Evolutionary conservation across 129 eudicot species (phyloP).

Genomic region (Silybum marianum): DNA sequence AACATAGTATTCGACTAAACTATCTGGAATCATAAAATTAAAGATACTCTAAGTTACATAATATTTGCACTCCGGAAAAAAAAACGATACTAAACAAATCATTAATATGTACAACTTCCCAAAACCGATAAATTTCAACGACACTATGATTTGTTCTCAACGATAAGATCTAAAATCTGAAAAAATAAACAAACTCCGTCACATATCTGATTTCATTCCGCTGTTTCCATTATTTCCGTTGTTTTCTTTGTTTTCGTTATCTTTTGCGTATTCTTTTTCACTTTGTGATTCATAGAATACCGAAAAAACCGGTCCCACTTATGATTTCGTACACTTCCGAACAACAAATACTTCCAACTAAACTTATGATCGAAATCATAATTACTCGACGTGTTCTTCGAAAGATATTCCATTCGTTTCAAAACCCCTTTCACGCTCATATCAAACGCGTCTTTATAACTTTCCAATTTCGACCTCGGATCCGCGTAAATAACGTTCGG

Average conservation of each 20-base stretch:
- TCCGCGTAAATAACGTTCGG: slow-evolving; percentile 70
- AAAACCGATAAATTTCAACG: not conserved
- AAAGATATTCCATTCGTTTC: slow-evolving; percentile 44
- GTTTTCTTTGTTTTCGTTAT: not conserved
- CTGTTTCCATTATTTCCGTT: too few relatives aligned
- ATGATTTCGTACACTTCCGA: slow-evolving; percentile 55
- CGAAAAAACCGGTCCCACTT: slow-evolving; percentile 81
- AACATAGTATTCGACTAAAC: not conserved
- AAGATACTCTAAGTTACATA: not conserved
- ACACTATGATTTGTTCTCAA: not conserved
- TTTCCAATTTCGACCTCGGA: slow-evolving; percentile 56
- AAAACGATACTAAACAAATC: not conserved
- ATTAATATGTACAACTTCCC: slow-evolving; percentile 17
- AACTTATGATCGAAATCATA: slow-evolving; percentile 47
- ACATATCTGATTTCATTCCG: not conserved
- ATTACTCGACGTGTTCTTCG: slow-evolving; percentile 41
- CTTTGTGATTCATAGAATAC: slow-evolving; percentile 24
- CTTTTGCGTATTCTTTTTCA: slow-evolving; percentile 5
- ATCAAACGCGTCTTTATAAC: slow-evolving; percentile 76
- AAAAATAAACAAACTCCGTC: not conserved
- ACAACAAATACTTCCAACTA: slow-evolving; percentile 75
- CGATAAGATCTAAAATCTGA: not conserved
- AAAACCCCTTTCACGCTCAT: slow-evolving; percentile 59
- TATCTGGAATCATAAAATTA: not conserved
- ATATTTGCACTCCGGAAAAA: not conserved